Percentiles rank a stretch among this genome's conserved stretches.
phyloP scores from a whole-genome alignment of 768 basidiomycete genomes.

The Trametes coccinea region DNA sequence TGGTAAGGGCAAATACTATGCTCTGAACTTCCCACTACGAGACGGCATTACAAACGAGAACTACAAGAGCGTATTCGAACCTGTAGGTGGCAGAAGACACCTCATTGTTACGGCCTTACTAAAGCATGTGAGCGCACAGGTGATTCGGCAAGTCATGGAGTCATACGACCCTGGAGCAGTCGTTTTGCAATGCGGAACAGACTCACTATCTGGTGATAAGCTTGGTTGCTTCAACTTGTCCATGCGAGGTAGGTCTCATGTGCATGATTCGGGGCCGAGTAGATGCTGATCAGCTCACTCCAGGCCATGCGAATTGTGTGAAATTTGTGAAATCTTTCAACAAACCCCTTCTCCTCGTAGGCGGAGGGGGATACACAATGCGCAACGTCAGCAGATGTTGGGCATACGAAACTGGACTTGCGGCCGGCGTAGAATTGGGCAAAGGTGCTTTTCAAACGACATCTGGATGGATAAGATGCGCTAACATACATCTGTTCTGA shows the following conservation, averaged over 20 bases:
- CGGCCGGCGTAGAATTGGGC: constrained; percentile 93
- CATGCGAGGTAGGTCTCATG: constrained; percentile 68
- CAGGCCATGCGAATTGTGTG: constrained; percentile 96
- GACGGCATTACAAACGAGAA: constrained; percentile 96
- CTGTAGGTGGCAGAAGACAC: constrained; percentile 51
- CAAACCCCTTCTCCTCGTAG: constrained; percentile 89
- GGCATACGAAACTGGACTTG: constrained; percentile 97
- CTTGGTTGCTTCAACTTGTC: constrained; percentile 95
- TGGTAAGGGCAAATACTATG: constrained; percentile 90
- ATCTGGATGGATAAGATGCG: constrained; percentile 1
- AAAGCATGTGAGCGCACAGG: constrained; percentile 45
- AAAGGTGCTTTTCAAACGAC: constrained; percentile 49
- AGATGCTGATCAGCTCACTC: background rate
- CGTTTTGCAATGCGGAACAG: constrained; percentile 96
- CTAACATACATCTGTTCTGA: background rate
- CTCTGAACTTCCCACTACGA: constrained; percentile 91
- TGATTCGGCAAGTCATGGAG: constrained; percentile 92
- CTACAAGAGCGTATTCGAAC: constrained; percentile 94
- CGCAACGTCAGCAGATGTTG: constrained; percentile 95
- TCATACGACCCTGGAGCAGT: constrained; percentile 93
- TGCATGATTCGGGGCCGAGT: background rate
- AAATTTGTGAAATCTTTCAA: constrained; percentile 96
- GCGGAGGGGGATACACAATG: constrained; percentile 98
- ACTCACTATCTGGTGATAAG: constrained; percentile 95
- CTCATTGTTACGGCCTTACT: background rate